Evolutionary conservation across 768 basidiomycete genomes (phyloP).

Genomic region (Hygrophorus russula): DNA sequence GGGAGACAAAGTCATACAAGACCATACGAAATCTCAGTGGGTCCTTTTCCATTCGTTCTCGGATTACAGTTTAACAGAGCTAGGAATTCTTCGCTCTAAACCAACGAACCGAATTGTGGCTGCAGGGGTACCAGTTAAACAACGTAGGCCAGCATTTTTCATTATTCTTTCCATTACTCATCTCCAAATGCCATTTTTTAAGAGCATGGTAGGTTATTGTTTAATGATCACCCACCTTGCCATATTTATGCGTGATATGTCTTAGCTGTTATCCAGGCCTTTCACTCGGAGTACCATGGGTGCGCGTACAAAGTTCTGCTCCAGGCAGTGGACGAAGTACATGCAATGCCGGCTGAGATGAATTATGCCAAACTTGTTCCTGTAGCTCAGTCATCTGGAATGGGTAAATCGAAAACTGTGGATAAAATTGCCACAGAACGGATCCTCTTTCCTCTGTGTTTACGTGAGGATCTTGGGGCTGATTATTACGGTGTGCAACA

Average conservation of each 20-base stretch:
- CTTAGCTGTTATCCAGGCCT: constrained; percentile 4
- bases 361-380: constrained; percentile 5
- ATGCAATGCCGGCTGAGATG: neutral
- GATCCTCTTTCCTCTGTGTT: constrained; percentile 5
- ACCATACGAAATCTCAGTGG: neutral
- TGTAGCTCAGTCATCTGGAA: constrained; percentile 4
- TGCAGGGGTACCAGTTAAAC: neutral
- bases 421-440: constrained; percentile 5
- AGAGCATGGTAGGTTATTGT: constrained; percentile 3
- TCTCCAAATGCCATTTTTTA: no score
- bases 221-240: neutral
- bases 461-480: constrained; percentile 1
- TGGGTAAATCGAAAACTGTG: constrained; percentile 3
- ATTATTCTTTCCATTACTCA: neutral
- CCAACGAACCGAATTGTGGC: neutral
- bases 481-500: constrained; percentile 1
- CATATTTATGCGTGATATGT: neutral
- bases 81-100: constrained; percentile 1
- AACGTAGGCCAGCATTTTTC: neutral
- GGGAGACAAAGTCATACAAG: neutral
- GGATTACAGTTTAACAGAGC: neutral
- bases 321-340: constrained; percentile 1
- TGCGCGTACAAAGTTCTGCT: neutral
- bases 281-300: constrained; percentile 2
- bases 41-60: no score